These are phyloP conservation scores for Cladosporium sp. DNA, from an alignment of 2,329 filamentous ascomycete genomes.

Conservation along the genomic window DNA sequence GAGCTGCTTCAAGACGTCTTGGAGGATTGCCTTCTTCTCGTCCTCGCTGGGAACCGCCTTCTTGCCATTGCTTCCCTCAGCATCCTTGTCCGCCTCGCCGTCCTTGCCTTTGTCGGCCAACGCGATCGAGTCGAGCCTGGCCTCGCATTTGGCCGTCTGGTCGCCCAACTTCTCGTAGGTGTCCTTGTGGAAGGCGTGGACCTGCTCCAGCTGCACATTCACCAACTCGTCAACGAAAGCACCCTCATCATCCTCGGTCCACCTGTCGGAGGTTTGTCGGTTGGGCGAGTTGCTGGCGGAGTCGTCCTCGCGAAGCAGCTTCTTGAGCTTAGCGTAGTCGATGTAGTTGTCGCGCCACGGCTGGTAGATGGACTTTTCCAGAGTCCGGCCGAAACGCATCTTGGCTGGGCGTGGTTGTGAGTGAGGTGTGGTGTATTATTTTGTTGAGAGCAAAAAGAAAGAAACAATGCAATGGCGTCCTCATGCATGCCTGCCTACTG, in stretches of 20 bases:
- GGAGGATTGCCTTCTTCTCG: slow-evolving; percentile 56
- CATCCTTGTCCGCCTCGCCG: slow-evolving; percentile 31
- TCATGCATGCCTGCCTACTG: not conserved
- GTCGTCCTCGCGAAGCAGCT: slow-evolving; percentile 76
- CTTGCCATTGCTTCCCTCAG: slow-evolving; percentile 33
- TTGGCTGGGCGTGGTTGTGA: not conserved
- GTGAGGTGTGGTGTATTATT: not conserved
- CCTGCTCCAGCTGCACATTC: slow-evolving; percentile 93
- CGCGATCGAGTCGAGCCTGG: slow-evolving; percentile 60
- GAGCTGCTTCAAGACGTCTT: slow-evolving; percentile 74
- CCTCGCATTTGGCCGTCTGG: slow-evolving; percentile 69
- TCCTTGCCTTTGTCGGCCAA: slow-evolving; percentile 31
- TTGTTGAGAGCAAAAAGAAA: slow-evolving; percentile 7
- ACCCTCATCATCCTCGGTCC: slow-evolving; percentile 94
- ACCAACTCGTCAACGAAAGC: slow-evolving; percentile 92
- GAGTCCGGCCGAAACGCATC: slow-evolving; percentile 93
- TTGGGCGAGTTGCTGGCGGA: slow-evolving; percentile 44
- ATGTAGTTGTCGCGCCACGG: slow-evolving; percentile 95
- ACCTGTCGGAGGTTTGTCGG: slow-evolving; percentile 58
- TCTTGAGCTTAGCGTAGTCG: slow-evolving; percentile 92
- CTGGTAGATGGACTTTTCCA: slow-evolving; percentile 74
- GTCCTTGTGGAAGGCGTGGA: slow-evolving; percentile 81
- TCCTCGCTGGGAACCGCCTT: slow-evolving; percentile 40
- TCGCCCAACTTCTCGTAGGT: slow-evolving; percentile 81
- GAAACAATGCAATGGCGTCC: slow-evolving; percentile 4